Base-by-base conservation (phyloP, 257 asterid species). In the Ophiorrhiza pumila region DNA sequence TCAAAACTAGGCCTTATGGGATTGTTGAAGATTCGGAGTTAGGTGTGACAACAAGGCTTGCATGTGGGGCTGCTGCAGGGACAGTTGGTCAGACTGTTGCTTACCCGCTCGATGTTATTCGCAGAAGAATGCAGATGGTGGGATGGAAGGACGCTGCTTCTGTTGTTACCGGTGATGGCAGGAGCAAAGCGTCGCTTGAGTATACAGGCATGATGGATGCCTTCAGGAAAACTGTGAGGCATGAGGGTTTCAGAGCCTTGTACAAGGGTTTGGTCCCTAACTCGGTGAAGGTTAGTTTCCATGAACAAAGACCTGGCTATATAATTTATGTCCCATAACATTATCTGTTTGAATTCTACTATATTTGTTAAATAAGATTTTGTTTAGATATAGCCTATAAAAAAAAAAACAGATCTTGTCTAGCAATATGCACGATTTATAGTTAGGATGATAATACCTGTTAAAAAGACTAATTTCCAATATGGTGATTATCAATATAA, bases 41-140 rank as follows among this genome's bases (percentile, higher is more conserved):
- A 83, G 90, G 99, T 60, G 88, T 94, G 37, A 87, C 82, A 66
- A 94, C 96, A 58, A 85, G 97, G 82, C 97, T 94, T 74, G 91
- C 87, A 15, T 94, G 99, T 74, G 99, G 99, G 72, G 97, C 98
- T 50, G 96, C 80, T 25, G 99, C 98, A 65, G 99, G 99, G 71
- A 91, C 99, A 59, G 87, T 91, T 69, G 99, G 99, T 55, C 99
- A 94, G 85, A 94, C 98, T 73, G 89, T 94, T 80, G 97, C 99
- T 18, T 94, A 94, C 82, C 99, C 99, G 25, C 96, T 94, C 37
- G 99, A 94, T 71, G 98, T 94, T 67, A 88, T 94, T 56, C 97
- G 98, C 55, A 80, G 99, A 77, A 86, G 99, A 84, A 94, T 94
- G 99, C 99, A 94, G 86, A 94, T 94, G 99, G 97, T 87, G 65